A percentile compares a stretch with the other conserved stretches of the same genome.
These are phyloP conservation scores for Kalaharituber pfeilii DNA, from an alignment of 2,329 filamentous ascomycete genomes.

Conservation along the genomic window DNA sequence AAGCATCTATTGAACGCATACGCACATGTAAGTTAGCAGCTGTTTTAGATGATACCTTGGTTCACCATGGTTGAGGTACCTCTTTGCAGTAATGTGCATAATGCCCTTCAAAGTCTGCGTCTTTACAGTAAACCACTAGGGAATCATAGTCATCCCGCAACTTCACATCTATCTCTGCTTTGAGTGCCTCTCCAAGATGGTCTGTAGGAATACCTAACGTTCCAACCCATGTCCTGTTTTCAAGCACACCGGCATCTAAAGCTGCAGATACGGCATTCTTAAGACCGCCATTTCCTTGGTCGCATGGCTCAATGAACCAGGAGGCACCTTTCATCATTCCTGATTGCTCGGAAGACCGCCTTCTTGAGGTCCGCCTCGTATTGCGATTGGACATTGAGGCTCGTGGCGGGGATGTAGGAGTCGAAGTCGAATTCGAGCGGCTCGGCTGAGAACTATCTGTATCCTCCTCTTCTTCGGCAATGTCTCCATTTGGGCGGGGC, in stretches of 20 bases:
- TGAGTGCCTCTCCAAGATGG: constrained; percentile 55
- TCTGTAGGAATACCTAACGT: constrained; percentile 91
- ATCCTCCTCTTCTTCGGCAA: background rate
- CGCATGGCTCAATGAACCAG: constrained; percentile 68
- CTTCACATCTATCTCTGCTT: constrained; percentile 65
- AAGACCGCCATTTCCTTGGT: constrained; percentile 84
- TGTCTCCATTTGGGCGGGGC: constrained; percentile 2
- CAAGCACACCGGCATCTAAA: constrained; percentile 47
- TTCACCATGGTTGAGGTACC: constrained; percentile 5
- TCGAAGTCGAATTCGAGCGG: constrained; percentile 33
- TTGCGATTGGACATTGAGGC: constrained; percentile 37
- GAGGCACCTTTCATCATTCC: constrained; percentile 28
- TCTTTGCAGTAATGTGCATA: constrained; percentile 87
- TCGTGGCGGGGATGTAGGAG: constrained; percentile 35
- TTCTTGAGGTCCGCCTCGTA: constrained; percentile 39
- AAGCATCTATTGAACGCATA: background rate
- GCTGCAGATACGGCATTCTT: constrained; percentile 74
- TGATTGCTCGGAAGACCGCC: constrained; percentile 24
- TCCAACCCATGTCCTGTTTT: constrained; percentile 76
- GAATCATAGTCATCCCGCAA: constrained; percentile 68
- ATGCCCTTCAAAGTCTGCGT: constrained; percentile 86
- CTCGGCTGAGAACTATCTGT: background rate
- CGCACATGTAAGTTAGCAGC: background rate
- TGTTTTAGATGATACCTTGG: background rate
- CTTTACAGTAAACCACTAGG: constrained; percentile 66